phyloP scores from a whole-genome alignment of 2,329 filamentous ascomycete species.

The Malbranchea zuffiana region DNA sequence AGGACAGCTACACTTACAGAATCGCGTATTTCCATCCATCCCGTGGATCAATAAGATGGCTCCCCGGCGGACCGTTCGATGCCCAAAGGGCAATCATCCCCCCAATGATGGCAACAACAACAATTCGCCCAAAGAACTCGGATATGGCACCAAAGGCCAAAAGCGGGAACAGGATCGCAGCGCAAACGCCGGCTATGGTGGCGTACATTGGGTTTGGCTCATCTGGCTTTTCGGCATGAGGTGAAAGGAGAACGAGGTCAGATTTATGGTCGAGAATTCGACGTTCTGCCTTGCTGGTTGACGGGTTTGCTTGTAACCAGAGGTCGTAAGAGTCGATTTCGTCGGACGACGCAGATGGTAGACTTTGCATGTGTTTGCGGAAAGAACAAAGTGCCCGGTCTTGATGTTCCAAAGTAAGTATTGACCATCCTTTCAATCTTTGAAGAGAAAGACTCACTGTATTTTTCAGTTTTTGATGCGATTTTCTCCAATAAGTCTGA shows the following conservation, averaged over 20 bases:
- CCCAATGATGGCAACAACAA: conserved; percentile 45
- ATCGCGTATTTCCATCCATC: conserved; percentile 33
- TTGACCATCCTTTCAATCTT: conserved; percentile 4
- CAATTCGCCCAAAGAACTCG: conserved; percentile 47
- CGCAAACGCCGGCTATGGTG: conserved; percentile 39
- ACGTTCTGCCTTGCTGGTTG: conserved; percentile 42
- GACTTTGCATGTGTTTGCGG: conserved; percentile 36
- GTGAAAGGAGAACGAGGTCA: conserved; percentile 33
- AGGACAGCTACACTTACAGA: conserved; percentile 22
- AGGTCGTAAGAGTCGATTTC: conserved; percentile 42
- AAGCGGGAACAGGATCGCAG: conserved; percentile 47
- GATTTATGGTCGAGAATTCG: conserved; percentile 42
- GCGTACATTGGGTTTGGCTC: conserved; percentile 23
- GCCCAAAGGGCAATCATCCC: conserved; percentile 35
- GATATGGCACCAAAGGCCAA: conserved; percentile 49
- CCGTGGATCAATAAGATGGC: conserved; percentile 27
- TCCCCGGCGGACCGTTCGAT: conserved; percentile 27
- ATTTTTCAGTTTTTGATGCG: conserved; percentile 50
- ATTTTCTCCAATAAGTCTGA: conserved; percentile 45
- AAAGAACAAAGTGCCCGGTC: conserved; percentile 38
- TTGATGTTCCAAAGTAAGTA: conserved; percentile 13
- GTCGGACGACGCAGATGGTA: conserved; percentile 36
- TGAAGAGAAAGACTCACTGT: conserved; percentile 38
- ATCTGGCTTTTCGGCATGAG: conserved; percentile 6
- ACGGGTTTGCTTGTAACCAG: conserved; percentile 43